Evolutionary conservation across 805 yeast genomes (phyloP), one percentile per base, ranked within the genome.

Genomic region (Wickerhamomyces pijperi): DNA sequence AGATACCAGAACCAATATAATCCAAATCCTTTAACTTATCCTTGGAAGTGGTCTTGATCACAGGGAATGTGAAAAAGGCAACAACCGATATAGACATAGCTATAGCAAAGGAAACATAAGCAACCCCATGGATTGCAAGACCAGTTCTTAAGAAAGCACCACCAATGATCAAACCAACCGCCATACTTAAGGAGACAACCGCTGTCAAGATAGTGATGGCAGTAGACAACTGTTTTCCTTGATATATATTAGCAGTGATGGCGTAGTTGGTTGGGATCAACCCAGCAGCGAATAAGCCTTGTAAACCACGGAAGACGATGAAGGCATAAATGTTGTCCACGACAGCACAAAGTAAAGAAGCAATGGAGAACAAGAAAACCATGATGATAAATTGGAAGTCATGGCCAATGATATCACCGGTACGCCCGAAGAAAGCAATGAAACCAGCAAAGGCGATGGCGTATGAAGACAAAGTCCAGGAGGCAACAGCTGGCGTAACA

Each of bases 211-310:
- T 39, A 3, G 54, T 44, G 19, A 61, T 36, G 2, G 61, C 59
- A 11, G 39, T 40, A 5, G 49, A 57, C 17, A 56, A 41, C 9
- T 45, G 42, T 19, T 49, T 46, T 5, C 60, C 64, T 9, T 44
- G 37, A 39, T 54, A 61, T 18, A 54, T 46, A 28, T 50, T 40
- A 0, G 58, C 60, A 9, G 60, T 52, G 12, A 64, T 40, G 0
- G 64, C 61, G 37, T 55, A 60, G 12, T 61, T 47, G 9, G 60
- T 48, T 2, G 73, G 74, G 14, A 69, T 51, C 13, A 62, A 39
- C 3, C 63, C 56, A 2, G 73, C 61, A 3, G 64, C 74, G 16
- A 64, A 58, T 9, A 67, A 48, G 17, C 73, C 74, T 46, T 68
- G 74, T 1, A 68, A 39, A 3, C 71, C 70, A 42, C 73, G 54